These are phyloP conservation scores for Physcomitrellopsis africana DNA, from an alignment of 225 moss, liverwort and hornwort genomes.

Conservation along the genomic window DNA sequence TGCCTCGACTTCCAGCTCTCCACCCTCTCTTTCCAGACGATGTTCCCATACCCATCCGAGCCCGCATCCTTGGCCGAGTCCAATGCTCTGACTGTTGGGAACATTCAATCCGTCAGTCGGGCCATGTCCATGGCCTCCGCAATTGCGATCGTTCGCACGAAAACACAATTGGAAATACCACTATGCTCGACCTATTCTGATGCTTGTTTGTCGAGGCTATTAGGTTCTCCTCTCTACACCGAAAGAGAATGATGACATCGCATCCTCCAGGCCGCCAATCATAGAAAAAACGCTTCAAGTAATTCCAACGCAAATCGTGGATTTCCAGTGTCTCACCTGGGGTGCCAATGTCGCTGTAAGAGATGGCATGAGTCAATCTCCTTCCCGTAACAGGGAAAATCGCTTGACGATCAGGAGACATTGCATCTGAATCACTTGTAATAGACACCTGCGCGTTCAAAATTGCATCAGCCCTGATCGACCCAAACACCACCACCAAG, in stretches of 20 bases:
- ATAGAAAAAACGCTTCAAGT: not conserved
- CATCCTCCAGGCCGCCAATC: not conserved
- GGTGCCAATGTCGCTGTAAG: conserved; percentile 42
- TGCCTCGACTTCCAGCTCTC: conserved; percentile 72
- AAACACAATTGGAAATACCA: no score
- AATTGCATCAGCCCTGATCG: conserved; percentile 5
- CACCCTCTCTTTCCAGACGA: conserved; percentile 77
- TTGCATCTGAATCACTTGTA: conserved; percentile 34
- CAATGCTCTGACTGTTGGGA: conserved; percentile 40
- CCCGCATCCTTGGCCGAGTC: conserved; percentile 53
- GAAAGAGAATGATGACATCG: not conserved
- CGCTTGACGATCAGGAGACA: conserved; percentile 58
- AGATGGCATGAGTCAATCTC: conserved; percentile 43
- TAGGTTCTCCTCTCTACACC: not conserved
- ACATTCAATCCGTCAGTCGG: conserved; percentile 24
- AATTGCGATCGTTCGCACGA: not conserved
- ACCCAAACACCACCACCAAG: not conserved
- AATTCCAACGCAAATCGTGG: not conserved
- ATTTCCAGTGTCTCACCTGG: conserved; percentile 30
- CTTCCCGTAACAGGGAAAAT: conserved; percentile 47
- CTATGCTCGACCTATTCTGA: no score
- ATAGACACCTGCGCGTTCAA: conserved; percentile 36
- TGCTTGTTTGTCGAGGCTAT: no score
- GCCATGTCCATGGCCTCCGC: not conserved
- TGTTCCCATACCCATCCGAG: conserved; percentile 59